Base-by-base conservation (phyloP, 2,329 filamentous ascomycete species). In the Fusarium secorum region DNA sequence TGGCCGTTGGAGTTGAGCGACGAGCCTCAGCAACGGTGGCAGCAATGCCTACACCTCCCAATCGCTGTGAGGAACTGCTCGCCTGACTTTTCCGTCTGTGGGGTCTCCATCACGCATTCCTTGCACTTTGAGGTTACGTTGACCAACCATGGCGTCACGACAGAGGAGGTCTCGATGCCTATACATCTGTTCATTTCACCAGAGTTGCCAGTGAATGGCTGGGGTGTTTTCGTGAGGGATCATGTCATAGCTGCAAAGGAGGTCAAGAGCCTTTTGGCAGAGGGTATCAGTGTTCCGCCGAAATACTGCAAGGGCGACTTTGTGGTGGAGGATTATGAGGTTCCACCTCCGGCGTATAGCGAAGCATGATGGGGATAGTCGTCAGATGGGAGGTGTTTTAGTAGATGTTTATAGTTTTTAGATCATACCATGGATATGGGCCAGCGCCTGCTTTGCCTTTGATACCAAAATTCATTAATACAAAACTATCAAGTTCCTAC, bases 151-250 rank as follows among this genome's bases (percentile, higher is more conserved):
- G 63, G 61, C 4, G 15, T 28, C 1, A 33, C 17, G 15, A 26
- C 18, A 4, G 35, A 66, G n/a, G 61, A 66, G 0, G 4, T 66
- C 11, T 66, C 61, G 0, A 46, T 60, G 20, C 53, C 63, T 1
- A 52, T 66, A 11, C 17, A 66, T 17, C 30, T 66, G 2, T 66
- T 66, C 15, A 52, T 66, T 7, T 66, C 63, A 0, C 63, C 63
- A 1, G 63, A 66, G 11, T 4, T 66, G 0, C 63, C 63, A 0
- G 54, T 66, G 0, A 66, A 66, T 9, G 63, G 61, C 0, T 66
- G 63, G 63, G 63, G 63, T 0, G 53, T 66, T 0, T 66, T 66
- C 1, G 45, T 66, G 1, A 33, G n/a, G 9, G 39, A 66, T 4
- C 18, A 32, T 3, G 22, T 36, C 0, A 52, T 52, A 3, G 13